Evolutionary conservation across 805 yeast genomes (phyloP).

Genomic region (Ogataea degrootiae): DNA sequence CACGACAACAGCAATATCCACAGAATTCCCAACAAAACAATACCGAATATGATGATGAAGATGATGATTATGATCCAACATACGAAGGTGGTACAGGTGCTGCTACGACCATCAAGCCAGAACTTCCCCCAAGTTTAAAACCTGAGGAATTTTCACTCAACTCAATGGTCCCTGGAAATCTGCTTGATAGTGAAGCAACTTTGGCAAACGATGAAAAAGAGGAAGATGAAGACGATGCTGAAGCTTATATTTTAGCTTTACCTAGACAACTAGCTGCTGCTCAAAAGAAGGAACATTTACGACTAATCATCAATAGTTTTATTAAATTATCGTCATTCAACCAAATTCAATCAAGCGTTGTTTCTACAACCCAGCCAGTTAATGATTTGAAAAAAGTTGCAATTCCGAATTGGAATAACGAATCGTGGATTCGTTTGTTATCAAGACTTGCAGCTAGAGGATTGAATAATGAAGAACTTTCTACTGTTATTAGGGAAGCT

Average conservation of each 20-base stretch:
- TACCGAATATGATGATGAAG: conserved; percentile 27
- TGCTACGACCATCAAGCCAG: too few relatives aligned
- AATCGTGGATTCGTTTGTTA: conserved; percentile 72
- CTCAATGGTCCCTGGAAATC: too few relatives aligned
- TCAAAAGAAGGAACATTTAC: conserved; percentile 55
- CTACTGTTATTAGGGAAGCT: conserved; percentile 62
- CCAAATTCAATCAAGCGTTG: conserved; percentile 22
- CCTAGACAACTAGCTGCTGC: conserved; percentile 50
- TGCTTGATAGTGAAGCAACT: neutral
- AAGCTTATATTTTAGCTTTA: conserved; percentile 43
- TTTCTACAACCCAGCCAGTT: conserved; percentile 2
- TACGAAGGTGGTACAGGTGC: too few relatives aligned
- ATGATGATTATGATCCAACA: conserved; percentile 18
- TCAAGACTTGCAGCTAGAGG: conserved; percentile 85
- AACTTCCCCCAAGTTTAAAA: too few relatives aligned
- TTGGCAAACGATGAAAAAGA: conserved; percentile 25
- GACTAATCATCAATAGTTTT: conserved; percentile 54
- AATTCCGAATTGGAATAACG: conserved; percentile 47
- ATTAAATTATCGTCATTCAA: conserved; percentile 38
- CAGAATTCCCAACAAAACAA: neutral
- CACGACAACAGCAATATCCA: neutral
- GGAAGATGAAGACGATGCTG: conserved; percentile 17
- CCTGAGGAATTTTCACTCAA: too few relatives aligned
- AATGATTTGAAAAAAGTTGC: conserved; percentile 50
- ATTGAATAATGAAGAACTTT: conserved; percentile 42